A percentile compares a stretch with the other conserved stretches of the same genome.
Conservation (phyloP, 2,329 filamentous ascomycete genomes). For the Cercospora nicotianae region DNA sequence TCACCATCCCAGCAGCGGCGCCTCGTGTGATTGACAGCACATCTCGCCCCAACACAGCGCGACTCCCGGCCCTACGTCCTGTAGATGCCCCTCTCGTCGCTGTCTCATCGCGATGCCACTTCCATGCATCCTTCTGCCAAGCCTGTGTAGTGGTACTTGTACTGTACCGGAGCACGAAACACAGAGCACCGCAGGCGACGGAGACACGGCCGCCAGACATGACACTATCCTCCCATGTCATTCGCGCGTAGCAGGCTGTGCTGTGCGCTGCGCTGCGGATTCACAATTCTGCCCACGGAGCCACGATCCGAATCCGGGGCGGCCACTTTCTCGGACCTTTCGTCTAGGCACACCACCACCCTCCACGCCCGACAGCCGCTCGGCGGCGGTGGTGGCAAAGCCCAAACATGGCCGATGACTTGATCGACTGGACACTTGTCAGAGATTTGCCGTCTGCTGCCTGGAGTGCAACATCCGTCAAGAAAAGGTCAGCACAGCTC, state of each 20-base stretch:
- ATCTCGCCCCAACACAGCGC: background rate
- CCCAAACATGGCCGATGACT: background rate
- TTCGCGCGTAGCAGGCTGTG: background rate
- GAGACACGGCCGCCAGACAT: background rate
- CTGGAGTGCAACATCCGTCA: background rate
- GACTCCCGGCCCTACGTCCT: background rate
- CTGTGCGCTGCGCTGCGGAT: background rate
- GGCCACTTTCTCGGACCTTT: conserved; percentile 1
- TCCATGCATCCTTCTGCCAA: background rate
- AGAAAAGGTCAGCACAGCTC: background rate
- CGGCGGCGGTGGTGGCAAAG: background rate
- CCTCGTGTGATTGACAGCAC: background rate
- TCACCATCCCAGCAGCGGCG: background rate
- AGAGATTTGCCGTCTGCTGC: background rate
- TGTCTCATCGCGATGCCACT: background rate
- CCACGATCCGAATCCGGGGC: conserved; percentile 5
- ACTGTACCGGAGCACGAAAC: background rate
- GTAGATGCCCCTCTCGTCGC: background rate
- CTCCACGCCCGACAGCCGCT: background rate
- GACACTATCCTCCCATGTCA: too few species aligned
- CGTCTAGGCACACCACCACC: background rate
- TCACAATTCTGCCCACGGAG: background rate
- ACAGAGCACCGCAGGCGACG: background rate
- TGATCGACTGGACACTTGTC: background rate
- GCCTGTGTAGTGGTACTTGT: background rate